Base-by-base conservation (phyloP, 306 rosid species). In the Oemleria cerasiformis region DNA sequence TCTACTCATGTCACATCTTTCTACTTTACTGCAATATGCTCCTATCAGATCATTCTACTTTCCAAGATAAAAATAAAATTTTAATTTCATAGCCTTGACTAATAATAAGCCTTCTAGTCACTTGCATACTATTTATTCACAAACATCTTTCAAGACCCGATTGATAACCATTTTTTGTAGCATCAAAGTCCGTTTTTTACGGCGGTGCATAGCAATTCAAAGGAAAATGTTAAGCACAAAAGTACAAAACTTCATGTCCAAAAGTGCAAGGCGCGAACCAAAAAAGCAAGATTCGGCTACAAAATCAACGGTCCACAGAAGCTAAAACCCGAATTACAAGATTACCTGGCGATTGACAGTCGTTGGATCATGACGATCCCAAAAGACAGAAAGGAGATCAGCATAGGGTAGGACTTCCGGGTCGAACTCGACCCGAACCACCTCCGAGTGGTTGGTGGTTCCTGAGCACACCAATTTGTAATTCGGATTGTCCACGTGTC, bases 331-430 rank as follows among this genome's bases (percentile, higher is more conserved):
- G 40, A 30, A 30, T 30, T 3, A 30, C 3, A 25, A 9, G 19
- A 38, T 21, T 34, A 92, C 98, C 92, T 93, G 96, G 75, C 94
- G 91, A 81, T 88, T 82, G 68, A 78, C 55, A 30, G 89, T 10
- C 39, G 97, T 87, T 5, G 98, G 98, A 69, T 91, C 79, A 72
- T 87, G 90, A 40, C 94, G 87, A 69, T 87, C 73, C 96, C 98
- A 93, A 39, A 91, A 91, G 48, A 82, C 77, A 14, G 82, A 74
- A 9, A 93, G 88, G 9, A 93, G 87, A 50, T 79, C 43, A 1
- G 74, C 34, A 40, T 87, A 93, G 10, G 90, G 77, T 77, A 89
- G 86, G 2, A 83, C 36, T 23, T 84, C 50, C 1, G 96, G 98
- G 77, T 93, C 97, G 63, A 87, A 93, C 60, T 82, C 86, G 75